Evolutionary conservation across 176 grass and related monocot species (phyloP), one percentile per base, ranked within the genome.

Genomic region (Carex cristatella): DNA sequence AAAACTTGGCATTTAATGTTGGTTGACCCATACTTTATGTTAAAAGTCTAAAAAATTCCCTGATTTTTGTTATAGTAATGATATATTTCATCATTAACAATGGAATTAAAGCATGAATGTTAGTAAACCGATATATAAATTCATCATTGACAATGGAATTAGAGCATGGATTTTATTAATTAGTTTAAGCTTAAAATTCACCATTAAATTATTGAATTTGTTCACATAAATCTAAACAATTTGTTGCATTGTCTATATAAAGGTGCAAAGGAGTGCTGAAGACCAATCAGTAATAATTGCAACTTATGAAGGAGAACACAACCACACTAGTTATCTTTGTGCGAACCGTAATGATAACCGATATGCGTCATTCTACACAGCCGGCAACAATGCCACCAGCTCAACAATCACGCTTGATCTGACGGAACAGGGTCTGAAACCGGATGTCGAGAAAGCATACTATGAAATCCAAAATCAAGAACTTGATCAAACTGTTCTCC

Each of bases 281-380:
- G 90, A 97, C 83, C 87, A 84, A 83, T 91, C 94, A 53, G 0
- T 97, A 55, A 32, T 94, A 38, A 87, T 91, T 70, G 94, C 89
- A 7, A 94, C 92, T 7, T 97, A 97, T 53, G 94, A 97, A 84
- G 94, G 94, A 10, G 80, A 92, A 64, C 94, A 97, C 92, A 97
- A 92, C 87, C 94, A 97, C 83, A 23, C 77, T 30, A 23, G 23
- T 23, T 61, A 15, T 49, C 88, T 87, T 0, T 61, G 79, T 0
- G 6, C 40, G 28, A 35, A 56, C 5, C 0, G 51, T 0, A 13
- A 46, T 73, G 13, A n/a, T 10, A 33, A 1, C 18, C 23, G 81
- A 35, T 19, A 85, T 13, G 46, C 88, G 27, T 92, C 94, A 23
- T 92, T 87, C 83, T 89, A 87, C n/a, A 65, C 89, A 66, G 86